phyloP scores from a whole-genome alignment of 2,329 filamentous ascomycete genomes.

The Penicillium capsulatum region DNA sequence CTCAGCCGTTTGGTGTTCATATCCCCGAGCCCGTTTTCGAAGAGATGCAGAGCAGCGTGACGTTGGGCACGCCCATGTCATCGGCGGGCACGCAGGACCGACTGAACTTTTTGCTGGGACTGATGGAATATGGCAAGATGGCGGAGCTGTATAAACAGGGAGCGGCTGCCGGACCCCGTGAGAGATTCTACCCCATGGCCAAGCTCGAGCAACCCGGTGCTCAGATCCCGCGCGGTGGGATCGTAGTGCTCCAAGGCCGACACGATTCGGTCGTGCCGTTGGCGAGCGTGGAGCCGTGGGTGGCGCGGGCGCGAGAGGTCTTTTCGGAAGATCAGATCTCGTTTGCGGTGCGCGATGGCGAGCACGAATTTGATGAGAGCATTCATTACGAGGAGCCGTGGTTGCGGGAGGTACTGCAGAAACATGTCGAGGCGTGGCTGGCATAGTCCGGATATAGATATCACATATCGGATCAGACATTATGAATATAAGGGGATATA shows the following conservation, averaged over 20 bases:
- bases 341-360: conserved; percentile 28
- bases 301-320: conserved; percentile 17
- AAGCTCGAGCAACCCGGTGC: conserved; percentile 25
- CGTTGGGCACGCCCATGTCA: conserved; percentile 13
- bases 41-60: conserved; percentile 6
- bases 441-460: conserved; percentile 2
- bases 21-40: conserved; percentile 12
- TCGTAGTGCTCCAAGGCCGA: conserved; percentile 34
- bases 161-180: conserved; percentile 9
- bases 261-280: conserved; percentile 32
- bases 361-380: conserved; percentile 37
- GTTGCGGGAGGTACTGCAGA: conserved; percentile 26
- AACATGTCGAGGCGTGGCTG: conserved; percentile 27
- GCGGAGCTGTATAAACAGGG: conserved; percentile 19
- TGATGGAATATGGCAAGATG: conserved; percentile 17
- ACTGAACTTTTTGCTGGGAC: conserved; percentile 16
- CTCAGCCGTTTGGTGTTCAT: conserved; percentile 14
- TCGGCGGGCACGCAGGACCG: conserved; percentile 11
- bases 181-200: conserved; percentile 27
- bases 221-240: conserved; percentile 28
- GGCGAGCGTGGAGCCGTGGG: conserved; percentile 27
- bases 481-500: too few species aligned
- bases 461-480: too few species aligned
- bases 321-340: conserved; percentile 24
- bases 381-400: conserved; percentile 24